These are phyloP conservation scores for Mangifera indica DNA, from an alignment of 345 rosid species.

Conservation along the genomic window DNA sequence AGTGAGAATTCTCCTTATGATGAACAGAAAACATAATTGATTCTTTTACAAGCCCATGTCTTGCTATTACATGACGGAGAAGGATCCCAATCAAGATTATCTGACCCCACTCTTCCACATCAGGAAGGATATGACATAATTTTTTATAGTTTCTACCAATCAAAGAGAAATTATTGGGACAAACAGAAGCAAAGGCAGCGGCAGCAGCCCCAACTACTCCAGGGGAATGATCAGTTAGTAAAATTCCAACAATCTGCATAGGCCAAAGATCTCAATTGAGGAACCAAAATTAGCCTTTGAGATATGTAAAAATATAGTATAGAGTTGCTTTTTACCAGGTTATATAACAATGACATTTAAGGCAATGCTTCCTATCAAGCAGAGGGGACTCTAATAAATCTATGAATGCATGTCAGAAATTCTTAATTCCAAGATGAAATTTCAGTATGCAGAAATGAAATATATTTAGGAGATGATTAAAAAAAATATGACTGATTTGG, in stretches of 20 bases:
- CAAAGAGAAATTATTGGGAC: conserved; percentile 76
- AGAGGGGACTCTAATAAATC: neutral
- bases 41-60: conserved; percentile 87
- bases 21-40: conserved; percentile 76
- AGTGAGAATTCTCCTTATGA: conserved; percentile 37
- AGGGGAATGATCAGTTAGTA: conserved; percentile 82
- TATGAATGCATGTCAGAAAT: neutral
- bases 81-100: conserved; percentile 76
- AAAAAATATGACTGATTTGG: neutral
- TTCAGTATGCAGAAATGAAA: neutral
- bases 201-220: conserved; percentile 98
- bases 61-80: conserved; percentile 70
- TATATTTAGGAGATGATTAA: neutral
- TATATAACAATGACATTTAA: neutral
- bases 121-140: conserved; percentile 90
- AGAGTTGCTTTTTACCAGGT: neutral
- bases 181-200: conserved; percentile 78
- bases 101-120: conserved; percentile 99
- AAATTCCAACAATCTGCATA: conserved; percentile 77
- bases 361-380: neutral
- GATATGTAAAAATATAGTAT: conserved; percentile 5
- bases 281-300: neutral
- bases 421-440: neutral
- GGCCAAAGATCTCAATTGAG: neutral
- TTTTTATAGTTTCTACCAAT: conserved; percentile 69